Conservation (phyloP, 2,329 filamentous ascomycete species). For the Phialophora chinensis region DNA sequence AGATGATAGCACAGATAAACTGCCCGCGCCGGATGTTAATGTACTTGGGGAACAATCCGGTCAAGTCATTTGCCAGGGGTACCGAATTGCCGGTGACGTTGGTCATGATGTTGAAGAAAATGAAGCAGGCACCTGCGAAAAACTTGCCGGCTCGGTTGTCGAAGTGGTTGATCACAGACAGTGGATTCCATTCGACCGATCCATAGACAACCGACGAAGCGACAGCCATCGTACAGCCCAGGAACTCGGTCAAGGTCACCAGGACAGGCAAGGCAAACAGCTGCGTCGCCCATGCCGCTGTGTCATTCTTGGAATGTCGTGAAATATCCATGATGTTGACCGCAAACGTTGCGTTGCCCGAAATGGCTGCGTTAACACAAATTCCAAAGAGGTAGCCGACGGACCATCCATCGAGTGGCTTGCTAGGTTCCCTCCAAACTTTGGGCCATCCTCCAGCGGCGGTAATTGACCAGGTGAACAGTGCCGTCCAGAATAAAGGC, state of each 20-base stretch:
- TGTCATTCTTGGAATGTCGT: conserved; percentile 45
- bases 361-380: conserved; percentile 30
- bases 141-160: conserved; percentile 46
- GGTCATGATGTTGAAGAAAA: conserved; percentile 27
- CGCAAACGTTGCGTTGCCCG: conserved; percentile 45
- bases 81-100: conserved; percentile 44
- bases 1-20: conserved; percentile 46
- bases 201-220: conserved; percentile 45
- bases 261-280: conserved; percentile 56
- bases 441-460: conserved; percentile 24
- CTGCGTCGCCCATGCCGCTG: conserved; percentile 48
- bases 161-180: conserved; percentile 49
- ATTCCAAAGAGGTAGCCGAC: conserved; percentile 24
- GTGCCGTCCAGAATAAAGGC: conserved; percentile 21
- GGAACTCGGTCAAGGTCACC: conserved; percentile 55
- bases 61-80: conserved; percentile 56
- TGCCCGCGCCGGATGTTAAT: conserved; percentile 59
- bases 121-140: conserved; percentile 54
- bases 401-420: conserved; percentile 16
- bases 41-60: conserved; percentile 58
- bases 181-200: conserved; percentile 53
- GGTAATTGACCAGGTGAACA: conserved; percentile 28
- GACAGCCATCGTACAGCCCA: conserved; percentile 64
- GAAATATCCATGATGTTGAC: conserved; percentile 61
- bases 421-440: conserved; percentile 22